Percentiles rank a stretch among this genome's conserved stretches.
Conservation (phyloP, 257 asterid species). For the Nyctanthes arbortristis region DNA sequence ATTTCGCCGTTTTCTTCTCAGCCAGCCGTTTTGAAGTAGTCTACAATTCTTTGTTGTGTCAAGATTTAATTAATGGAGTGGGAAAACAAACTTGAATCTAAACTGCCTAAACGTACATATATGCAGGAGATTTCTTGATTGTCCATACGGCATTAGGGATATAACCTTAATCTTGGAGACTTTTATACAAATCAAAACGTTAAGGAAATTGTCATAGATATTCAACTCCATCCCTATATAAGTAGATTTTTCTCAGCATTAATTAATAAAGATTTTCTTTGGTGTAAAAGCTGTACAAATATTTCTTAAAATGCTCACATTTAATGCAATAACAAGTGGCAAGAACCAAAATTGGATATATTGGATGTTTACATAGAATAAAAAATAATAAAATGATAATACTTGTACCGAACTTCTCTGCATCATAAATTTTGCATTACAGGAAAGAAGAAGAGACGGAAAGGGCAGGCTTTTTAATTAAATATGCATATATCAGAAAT, state of each 20-base stretch:
- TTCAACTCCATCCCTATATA: too few relatives aligned
- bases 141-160: neutral
- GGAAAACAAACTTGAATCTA: neutral
- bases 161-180: neutral
- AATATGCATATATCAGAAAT: neutral
- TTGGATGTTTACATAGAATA: neutral
- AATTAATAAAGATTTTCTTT: too few relatives aligned
- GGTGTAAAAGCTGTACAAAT: too few relatives aligned
- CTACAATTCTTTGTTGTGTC: conserved; percentile 32
- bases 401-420: neutral
- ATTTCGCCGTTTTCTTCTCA: conserved; percentile 76
- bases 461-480: neutral
- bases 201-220: too few relatives aligned
- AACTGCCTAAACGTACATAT: neutral
- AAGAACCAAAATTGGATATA: neutral
- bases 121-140: neutral
- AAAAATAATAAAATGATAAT: neutral
- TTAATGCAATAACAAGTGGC: neutral
- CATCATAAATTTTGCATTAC: neutral
- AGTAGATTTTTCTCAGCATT: too few relatives aligned
- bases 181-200: too few relatives aligned
- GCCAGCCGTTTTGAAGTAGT: conserved; percentile 80
- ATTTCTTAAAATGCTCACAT: neutral
- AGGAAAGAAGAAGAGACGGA: neutral
- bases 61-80: neutral